Conservation (phyloP, 2,329 filamentous ascomycete genomes). For the Calycina herbarum region DNA sequence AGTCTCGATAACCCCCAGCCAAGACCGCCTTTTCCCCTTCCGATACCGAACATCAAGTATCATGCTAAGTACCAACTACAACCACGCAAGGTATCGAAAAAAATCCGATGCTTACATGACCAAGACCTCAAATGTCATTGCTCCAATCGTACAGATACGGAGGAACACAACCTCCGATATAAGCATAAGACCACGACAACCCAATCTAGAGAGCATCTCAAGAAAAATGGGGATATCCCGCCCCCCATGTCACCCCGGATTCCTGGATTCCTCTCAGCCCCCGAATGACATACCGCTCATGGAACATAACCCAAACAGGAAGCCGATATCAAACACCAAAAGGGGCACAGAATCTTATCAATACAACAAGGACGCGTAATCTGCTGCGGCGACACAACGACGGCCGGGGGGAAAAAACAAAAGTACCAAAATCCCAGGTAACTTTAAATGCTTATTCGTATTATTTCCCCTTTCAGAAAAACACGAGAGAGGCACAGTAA, state of each 20-base stretch:
- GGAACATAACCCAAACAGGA: not conserved
- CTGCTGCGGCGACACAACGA: not conserved
- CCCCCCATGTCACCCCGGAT: no score
- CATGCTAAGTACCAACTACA: no score
- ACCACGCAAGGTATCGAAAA: no score
- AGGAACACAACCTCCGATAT: no score
- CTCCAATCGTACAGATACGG: no score
- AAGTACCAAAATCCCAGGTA: not conserved
- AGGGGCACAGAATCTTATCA: not conserved
- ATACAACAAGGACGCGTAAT: not conserved
- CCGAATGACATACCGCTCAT: not conserved
- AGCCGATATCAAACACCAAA: not conserved
- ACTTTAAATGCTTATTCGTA: not conserved
- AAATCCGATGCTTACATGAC: no score
- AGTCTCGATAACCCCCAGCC: no score
- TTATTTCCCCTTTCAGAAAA: no score
- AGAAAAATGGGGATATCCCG: not conserved
- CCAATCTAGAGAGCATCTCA: not conserved
- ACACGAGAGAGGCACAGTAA: not conserved
- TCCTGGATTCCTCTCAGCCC: not conserved
- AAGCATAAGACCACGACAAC: no score
- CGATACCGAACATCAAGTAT: no score
- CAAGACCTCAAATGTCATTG: no score
- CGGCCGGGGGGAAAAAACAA: not conserved
- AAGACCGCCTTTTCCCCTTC: no score